Base-by-base conservation (phyloP, 306 rosid genomes). In the Sophora flavescens region DNA sequence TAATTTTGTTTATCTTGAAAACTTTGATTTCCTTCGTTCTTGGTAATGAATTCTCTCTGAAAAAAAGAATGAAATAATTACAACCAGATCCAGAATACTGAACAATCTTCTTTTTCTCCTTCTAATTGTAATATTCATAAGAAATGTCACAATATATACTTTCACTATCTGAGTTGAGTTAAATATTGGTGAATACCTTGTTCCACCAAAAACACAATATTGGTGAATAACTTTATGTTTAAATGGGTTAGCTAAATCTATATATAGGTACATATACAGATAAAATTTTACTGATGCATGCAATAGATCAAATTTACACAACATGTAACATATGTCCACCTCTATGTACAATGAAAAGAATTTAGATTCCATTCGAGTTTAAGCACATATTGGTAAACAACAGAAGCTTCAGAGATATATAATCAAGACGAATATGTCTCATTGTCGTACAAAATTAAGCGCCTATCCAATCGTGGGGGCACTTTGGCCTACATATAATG, bases 401-500 rank as follows among this genome's bases (percentile, higher is more conserved):
- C 4, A 57, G 70, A 77, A 79, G 57, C 74, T 63, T 74, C 72
- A 45, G 6, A 50, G 78, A 63, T 15, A 72, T 57, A 42, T 30
- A 57, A 74, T 54, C 75, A 67, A 44, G 48, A 67, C 12, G 85
- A 84, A 84, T 81, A 74, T 74, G 87, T 77, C 62, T 72, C 56
- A 15, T 72, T 16, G 14, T 56, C 57, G 72, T 81, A 76, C 81
- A 81, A 78, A 81, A 72, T 70, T 67, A 81, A 81, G 83, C 1
- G 47, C 48, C 84, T 39, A 82, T 85, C 79, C 74, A 77, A 75
- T 75, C 80, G 83, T 75, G 81, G 72, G 65, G 66, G 67, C 80
- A 70, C 82, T 80, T 80, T 75, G 82, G 45, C 74, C 77, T 74
- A 79, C 78, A 64, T 39, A 30, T 62, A 56, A 32, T 30, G 60